Percentiles rank a stretch among this genome's conserved stretches.
These are phyloP conservation scores for Diphasiastrum complanatum DNA, from an alignment of 83 land plant genomes.

Conservation along the genomic window DNA sequence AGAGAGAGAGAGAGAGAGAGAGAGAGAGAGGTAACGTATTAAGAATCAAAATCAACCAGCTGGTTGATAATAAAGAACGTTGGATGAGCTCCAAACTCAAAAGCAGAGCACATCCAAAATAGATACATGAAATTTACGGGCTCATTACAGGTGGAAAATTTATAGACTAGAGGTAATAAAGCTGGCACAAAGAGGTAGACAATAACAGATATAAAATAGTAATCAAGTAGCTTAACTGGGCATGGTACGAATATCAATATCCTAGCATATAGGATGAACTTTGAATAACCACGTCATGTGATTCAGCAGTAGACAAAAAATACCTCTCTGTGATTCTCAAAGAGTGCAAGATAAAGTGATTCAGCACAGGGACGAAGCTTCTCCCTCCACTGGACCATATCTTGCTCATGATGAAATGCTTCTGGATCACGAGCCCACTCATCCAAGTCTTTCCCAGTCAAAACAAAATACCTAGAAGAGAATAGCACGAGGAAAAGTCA, in stretches of 20 bases:
- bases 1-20: no score
- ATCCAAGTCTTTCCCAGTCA: slow-evolving; percentile 66
- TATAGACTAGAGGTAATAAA: background rate
- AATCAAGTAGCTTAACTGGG: background rate
- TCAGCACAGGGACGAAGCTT: slow-evolving; percentile 97
- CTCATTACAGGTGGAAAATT: no score
- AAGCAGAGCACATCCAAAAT: no score
- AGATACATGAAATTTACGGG: no score
- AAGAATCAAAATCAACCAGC: no score
- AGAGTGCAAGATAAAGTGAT: slow-evolving; percentile 80
- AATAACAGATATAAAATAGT: background rate
- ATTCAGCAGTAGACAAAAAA: background rate
- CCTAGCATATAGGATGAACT: no score
- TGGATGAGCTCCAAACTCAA: no score
- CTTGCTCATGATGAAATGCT: slow-evolving; percentile 94
- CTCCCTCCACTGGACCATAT: slow-evolving; percentile 88
- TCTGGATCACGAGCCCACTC: slow-evolving; percentile 91
- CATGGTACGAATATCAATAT: background rate
- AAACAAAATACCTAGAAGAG: slow-evolving; percentile 65
- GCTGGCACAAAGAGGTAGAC: background rate
- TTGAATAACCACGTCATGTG: no score
- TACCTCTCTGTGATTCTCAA: slow-evolving; percentile 87
- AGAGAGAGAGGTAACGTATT: no score
- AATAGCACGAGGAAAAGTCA: no score
- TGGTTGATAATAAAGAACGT: no score